Evolutionary conservation across 805 yeast species (phyloP), one percentile per base, ranked within the genome.

Genomic region (Allodekkera sacchari): DNA sequence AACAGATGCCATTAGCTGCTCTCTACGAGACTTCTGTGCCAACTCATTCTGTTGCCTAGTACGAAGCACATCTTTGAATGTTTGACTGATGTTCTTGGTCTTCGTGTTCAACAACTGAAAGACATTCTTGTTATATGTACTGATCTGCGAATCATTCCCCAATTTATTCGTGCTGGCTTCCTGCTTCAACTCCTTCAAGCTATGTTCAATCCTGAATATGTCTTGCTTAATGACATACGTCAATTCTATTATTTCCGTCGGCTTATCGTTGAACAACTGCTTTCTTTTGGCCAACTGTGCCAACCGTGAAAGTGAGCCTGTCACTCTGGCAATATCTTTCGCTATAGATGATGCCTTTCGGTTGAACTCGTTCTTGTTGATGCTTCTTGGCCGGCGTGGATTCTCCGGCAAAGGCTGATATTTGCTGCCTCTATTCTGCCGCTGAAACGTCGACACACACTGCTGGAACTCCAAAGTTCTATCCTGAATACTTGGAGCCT

Each of bases 381-480:
- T 16, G 18, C 12, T 18, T 21, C 34, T 31, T 25, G 38, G 42
- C 33, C 42, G 47, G 34, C 37, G 43, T n/a, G 33, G 35, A 25
- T 38, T 47, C 37, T 36, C n/a, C n/a, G n/a, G n/a, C n/a, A n/a
- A n/a, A n/a, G 39, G 43, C 37, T 39, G 35, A 37, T 41, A 40
- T 35, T 48, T 45, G 33, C 41, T 43, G 42, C 39, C 45, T 34
- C 36, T 38, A 30, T 39, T 63, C 47, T 71, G 71, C 45, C 74
- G 74, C 50, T 78, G 77, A 55, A 79, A 78, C 3, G 88, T 74
- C 28, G 75, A 59, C 19, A 89, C 96, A 51, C 95, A 85, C 50
- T 87, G 88, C 44, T 87, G 89, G 63, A 89, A 89, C 65, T 89
- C 97, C 39, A 74, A 67, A 7, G 97, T 89, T 44, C 98, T 68